Conservation (phyloP, 2,329 filamentous ascomycete species). For the Rutstroemia sp. region DNA sequence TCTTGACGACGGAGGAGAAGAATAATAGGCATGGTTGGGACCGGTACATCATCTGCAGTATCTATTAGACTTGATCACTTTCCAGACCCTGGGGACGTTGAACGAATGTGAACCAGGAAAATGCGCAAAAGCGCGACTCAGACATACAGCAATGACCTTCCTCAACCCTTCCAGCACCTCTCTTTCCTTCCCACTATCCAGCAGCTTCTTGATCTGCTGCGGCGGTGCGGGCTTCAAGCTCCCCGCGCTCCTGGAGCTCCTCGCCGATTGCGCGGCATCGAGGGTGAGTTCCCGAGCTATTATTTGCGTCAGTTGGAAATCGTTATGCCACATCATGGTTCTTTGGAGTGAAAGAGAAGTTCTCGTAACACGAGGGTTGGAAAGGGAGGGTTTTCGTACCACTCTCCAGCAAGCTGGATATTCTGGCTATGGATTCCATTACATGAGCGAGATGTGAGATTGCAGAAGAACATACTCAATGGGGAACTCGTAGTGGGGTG, state of each 20-base stretch:
- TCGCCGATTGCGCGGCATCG: constrained; percentile 87
- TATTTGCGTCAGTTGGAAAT: constrained; percentile 14
- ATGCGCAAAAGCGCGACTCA: neutral
- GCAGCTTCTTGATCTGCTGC: constrained; percentile 85
- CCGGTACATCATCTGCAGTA: constrained; percentile 83
- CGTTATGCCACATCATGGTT: constrained; percentile 4
- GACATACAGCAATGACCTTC: constrained; percentile 72
- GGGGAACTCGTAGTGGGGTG: constrained; percentile 22
- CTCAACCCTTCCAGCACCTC: constrained; percentile 89
- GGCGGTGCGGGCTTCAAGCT: constrained; percentile 61
- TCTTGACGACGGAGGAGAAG: constrained; percentile 98
- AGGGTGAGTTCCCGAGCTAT: constrained; percentile 92
- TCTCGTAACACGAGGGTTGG: neutral
- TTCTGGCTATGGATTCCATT: constrained; percentile 95
- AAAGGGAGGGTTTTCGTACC: constrained; percentile 46
- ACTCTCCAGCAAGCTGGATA: constrained; percentile 90
- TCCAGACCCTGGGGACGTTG: neutral
- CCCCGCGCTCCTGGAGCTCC: constrained; percentile 46
- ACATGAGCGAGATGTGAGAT: constrained; percentile 33
- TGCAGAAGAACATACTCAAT: constrained; percentile 17
- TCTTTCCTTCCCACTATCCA: constrained; percentile 88
- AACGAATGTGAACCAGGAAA: neutral
- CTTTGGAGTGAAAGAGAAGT: neutral
- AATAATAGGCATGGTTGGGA: constrained; percentile 81
- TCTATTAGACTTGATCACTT: constrained; percentile 7